Evolutionary conservation across 2,329 filamentous ascomycete species (phyloP), one percentile per base, ranked within the genome.

Genomic region (Fusarium verticillioides): DNA sequence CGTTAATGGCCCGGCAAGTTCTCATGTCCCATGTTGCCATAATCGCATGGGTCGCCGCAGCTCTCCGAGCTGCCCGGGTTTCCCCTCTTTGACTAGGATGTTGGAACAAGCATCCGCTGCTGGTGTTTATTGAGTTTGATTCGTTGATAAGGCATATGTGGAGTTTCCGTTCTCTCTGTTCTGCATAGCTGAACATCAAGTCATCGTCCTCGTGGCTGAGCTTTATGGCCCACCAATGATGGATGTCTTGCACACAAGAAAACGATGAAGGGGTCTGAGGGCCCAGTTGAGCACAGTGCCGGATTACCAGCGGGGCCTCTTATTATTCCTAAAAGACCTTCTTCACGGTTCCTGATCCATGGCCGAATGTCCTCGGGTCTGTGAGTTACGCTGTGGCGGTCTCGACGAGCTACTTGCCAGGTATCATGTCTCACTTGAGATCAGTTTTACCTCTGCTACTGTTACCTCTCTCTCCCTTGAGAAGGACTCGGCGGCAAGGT

Each of bases 311-410:
- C 62, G 53, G 63, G 43, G 26, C 47, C 52, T 23, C 61, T 54
- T 56, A 72, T 66, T 73, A 72, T 66, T 73, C 57, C 32, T 42
- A 73, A 70, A 71, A 70, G 65, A 57, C 32, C 42, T 37, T 54
- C 50, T 46, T 32, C 43, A 23, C 46, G 67, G 70, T 74, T 76
- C 65, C 71, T 65, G 67, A 69, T 60, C 57, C 56, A 52, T 72
- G 60, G 61, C 63, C 75, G 73, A 66, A 66, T 71, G 63, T 58
- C 60, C 68, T 74, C 60, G 66, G 66, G 75, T 74, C 66, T 70
- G 64, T 63, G 57, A 69, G 63, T 61, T 76, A 70, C 69, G 69
- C 63, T 77, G 75, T 77, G 75, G 74, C 75, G 70, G 75, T 77
- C 73, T 78, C 69, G 67, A 74, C 63, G 68, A 69, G 61, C 74